These are phyloP conservation scores for Venturiaceae sp. DNA, from an alignment of 2,329 filamentous ascomycete genomes.

Conservation along the genomic window DNA sequence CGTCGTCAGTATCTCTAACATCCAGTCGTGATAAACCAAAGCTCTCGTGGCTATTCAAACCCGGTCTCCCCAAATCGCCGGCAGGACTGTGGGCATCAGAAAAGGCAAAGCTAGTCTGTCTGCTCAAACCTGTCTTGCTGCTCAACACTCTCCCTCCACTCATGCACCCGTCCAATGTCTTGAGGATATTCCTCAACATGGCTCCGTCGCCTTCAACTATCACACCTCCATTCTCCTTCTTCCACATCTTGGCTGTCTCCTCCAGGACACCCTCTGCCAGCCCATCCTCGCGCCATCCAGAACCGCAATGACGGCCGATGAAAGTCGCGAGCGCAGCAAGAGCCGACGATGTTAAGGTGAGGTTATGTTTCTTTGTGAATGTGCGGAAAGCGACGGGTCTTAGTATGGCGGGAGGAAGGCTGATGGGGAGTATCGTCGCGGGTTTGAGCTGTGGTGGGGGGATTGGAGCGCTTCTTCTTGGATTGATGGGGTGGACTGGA, in stretches of 20 bases:
- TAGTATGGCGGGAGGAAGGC: constrained; percentile 77
- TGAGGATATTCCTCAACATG: constrained; percentile 68
- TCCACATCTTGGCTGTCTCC: constrained; percentile 86
- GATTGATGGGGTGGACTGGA: constrained; percentile 66
- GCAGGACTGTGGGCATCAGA: constrained; percentile 23
- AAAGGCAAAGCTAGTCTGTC: constrained; percentile 57
- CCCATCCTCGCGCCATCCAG: constrained; percentile 92
- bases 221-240: constrained; percentile 75
- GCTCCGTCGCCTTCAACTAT: constrained; percentile 76
- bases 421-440: constrained; percentile 65
- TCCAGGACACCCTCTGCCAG: constrained; percentile 87
- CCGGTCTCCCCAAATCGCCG: constrained; percentile 16
- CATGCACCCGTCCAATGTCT: constrained; percentile 79
- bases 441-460: constrained; percentile 35
- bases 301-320: constrained; percentile 87
- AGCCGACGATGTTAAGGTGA: constrained; percentile 82
- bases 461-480: constrained; percentile 32
- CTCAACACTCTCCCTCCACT: constrained; percentile 63
- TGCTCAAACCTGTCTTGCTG: constrained; percentile 42
- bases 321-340: constrained; percentile 79
- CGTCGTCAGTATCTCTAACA: constrained; percentile 45
- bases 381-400: constrained; percentile 88
- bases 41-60: constrained; percentile 52
- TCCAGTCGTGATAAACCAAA: constrained; percentile 45
- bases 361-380: constrained; percentile 94